Conservation (phyloP, 2,329 filamentous ascomycete genomes). For the Hypoxylon sp. region DNA sequence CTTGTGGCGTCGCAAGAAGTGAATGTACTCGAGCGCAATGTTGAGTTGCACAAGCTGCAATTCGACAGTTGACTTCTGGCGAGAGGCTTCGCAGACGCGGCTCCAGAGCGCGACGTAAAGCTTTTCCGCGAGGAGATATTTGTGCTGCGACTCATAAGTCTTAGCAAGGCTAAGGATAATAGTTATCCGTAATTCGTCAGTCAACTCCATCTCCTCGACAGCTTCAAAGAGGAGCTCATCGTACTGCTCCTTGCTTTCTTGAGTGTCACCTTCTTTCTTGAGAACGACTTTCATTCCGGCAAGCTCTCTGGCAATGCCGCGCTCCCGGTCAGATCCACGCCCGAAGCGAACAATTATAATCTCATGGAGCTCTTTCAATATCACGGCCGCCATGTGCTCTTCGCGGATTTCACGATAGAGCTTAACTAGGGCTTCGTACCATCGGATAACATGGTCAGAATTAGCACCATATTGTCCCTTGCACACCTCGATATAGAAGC, state of each 20-base stretch:
- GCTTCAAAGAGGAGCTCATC: slow-evolving; percentile 57
- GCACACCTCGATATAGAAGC: slow-evolving; percentile 58
- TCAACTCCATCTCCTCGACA: slow-evolving; percentile 54
- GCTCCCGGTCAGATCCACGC: slow-evolving; percentile 53
- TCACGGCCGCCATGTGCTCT: slow-evolving; percentile 52
- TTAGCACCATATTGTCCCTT: slow-evolving; percentile 55
- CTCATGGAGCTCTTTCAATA: slow-evolving; percentile 56
- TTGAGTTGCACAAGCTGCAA: slow-evolving; percentile 58
- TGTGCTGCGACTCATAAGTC: slow-evolving; percentile 54
- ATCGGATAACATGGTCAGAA: slow-evolving; percentile 57
- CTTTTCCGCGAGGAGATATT: slow-evolving; percentile 57
- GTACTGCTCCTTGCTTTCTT: slow-evolving; percentile 52
- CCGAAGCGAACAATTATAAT: slow-evolving; percentile 55
- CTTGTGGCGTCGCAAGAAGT: slow-evolving; percentile 54
- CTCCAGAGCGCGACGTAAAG: slow-evolving; percentile 60
- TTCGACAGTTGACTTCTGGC: slow-evolving; percentile 52
- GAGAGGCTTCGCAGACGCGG: slow-evolving; percentile 55
- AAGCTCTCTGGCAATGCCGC: slow-evolving; percentile 53
- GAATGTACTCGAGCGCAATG: slow-evolving; percentile 58
- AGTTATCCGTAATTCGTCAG: slow-evolving; percentile 54
- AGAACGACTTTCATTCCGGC: slow-evolving; percentile 56
- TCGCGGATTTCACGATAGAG: slow-evolving; percentile 58
- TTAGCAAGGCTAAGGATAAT: slow-evolving; percentile 57
- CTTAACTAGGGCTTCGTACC: slow-evolving; percentile 57
- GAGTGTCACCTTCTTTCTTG: slow-evolving; percentile 46